Evolutionary conservation across 1,139 yeast genomes (phyloP).

Genomic region (Nakaseomyces delphensis): DNA sequence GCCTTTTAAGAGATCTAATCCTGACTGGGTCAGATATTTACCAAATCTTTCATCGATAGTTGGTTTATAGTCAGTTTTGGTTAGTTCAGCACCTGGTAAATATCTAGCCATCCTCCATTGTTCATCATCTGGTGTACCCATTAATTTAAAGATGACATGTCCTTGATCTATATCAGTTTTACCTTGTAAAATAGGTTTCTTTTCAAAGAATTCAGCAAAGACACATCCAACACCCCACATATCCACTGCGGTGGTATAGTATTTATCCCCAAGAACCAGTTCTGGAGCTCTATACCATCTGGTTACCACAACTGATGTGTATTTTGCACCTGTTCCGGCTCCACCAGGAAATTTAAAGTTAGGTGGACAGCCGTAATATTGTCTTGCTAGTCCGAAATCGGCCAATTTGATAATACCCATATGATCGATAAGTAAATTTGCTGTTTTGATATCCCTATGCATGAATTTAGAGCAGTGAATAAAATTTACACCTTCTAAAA

Average conservation of each 20-base stretch:
- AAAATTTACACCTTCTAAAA: conserved; percentile 71
- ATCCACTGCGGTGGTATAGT: conserved; percentile 89
- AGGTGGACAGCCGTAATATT: conserved; percentile 65
- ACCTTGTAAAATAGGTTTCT: conserved; percentile 79
- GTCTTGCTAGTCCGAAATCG: conserved; percentile 87
- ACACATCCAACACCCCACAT: conserved; percentile 98
- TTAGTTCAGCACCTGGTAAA: conserved; percentile 50
- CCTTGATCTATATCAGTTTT: conserved; percentile 88
- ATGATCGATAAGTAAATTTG: conserved; percentile 73
- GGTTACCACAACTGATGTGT: conserved; percentile 89
- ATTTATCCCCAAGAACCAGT: conserved; percentile 70
- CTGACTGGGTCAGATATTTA: conserved; percentile 27
- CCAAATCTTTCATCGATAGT: conserved; percentile 45
- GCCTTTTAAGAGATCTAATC: conserved; percentile 41
- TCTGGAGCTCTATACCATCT: conserved; percentile 98
- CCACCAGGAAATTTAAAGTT: conserved; percentile 51
- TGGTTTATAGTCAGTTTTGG: conserved; percentile 40
- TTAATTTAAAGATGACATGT: conserved; percentile 62
- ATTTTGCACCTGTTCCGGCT: conserved; percentile 52
- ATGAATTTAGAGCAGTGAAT: conserved; percentile 62
- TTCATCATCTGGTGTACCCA: conserved; percentile 68
- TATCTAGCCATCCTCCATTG: conserved; percentile 58
- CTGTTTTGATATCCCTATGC: conserved; percentile 93
- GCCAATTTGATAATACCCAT: conserved; percentile 78
- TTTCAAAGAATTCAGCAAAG: conserved; percentile 79